Percentiles rank a stretch among this genome's conserved stretches.
Evolutionary conservation across 2,329 filamentous ascomycete genomes (phyloP).

Genomic region (Colletotrichum agaves): DNA sequence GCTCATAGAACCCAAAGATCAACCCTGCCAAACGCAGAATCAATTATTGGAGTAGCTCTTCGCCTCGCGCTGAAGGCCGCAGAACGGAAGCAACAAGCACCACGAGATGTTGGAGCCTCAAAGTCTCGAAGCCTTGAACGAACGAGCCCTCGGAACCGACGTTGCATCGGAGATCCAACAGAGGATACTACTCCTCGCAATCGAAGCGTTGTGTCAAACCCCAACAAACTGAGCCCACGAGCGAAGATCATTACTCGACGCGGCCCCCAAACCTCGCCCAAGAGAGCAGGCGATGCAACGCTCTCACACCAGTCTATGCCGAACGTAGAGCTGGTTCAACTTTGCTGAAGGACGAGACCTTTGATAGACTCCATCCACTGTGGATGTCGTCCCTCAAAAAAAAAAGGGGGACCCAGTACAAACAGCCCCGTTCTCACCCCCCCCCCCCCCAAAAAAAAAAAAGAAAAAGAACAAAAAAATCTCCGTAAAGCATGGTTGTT

Average conservation of each 20-base stretch:
- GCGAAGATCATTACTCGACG: conserved; percentile 28
- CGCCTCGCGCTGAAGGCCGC: background rate
- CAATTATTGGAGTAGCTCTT: background rate
- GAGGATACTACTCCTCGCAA: background rate
- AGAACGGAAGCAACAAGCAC: background rate
- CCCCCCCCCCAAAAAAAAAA: no score
- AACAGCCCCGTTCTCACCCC: background rate
- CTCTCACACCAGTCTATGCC: conserved; percentile 11
- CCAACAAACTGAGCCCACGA: background rate
- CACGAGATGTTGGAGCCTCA: background rate
- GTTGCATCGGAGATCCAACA: conserved; percentile 4
- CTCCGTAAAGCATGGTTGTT: conserved; percentile 8
- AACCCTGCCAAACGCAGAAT: background rate
- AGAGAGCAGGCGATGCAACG: conserved; percentile 23
- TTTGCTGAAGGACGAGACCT: conserved; percentile 9
- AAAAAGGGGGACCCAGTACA: background rate
- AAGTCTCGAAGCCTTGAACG: background rate
- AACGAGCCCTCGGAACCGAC: background rate
- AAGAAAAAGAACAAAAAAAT: conserved; percentile 9
- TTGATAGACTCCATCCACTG: conserved; percentile 7
- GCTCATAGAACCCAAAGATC: no score
- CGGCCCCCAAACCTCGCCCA: background rate
- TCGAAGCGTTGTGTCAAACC: background rate
- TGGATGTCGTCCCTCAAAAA: conserved; percentile 2
- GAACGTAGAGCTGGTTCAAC: conserved; percentile 1